A percentile compares a stretch with the other conserved stretches of the same genome.
phyloP scores from a whole-genome alignment of 257 asterid species.

The Craterostigma plantagineum region DNA sequence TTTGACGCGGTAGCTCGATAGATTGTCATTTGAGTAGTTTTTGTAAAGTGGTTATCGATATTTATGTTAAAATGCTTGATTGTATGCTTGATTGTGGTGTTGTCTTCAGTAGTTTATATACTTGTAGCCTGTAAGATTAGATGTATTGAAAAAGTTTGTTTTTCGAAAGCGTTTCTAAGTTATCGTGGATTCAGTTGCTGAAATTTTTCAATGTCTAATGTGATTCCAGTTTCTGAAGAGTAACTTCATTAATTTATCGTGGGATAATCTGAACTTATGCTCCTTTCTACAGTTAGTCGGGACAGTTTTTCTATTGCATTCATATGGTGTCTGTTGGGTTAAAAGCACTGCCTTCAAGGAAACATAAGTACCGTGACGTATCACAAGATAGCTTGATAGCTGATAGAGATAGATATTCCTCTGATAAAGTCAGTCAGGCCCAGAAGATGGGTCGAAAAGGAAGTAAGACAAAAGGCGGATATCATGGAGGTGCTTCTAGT shows the following conservation, averaged over 20 bases:
- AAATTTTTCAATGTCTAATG: too few relatives aligned
- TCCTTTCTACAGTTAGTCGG: constrained; percentile 7
- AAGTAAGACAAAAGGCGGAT: constrained; percentile 19
- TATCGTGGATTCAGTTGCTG: too few relatives aligned
- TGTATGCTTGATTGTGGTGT: background rate
- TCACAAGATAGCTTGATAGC: constrained; percentile 16
- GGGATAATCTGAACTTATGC: background rate
- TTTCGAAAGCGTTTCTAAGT: too few relatives aligned
- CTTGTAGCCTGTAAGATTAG: background rate
- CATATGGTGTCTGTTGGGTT: constrained; percentile 41
- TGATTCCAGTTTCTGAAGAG: too few relatives aligned
- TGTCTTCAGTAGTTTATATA: too few relatives aligned
- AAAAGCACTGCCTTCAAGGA: constrained; percentile 29
- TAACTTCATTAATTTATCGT: background rate
- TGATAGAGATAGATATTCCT: constrained; percentile 18
- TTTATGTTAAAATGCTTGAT: too few relatives aligned
- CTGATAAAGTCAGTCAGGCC: constrained; percentile 13
- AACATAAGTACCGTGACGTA: constrained; percentile 12
- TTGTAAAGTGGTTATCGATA: too few relatives aligned
- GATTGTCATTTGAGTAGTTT: too few relatives aligned
- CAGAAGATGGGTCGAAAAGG: constrained; percentile 48
- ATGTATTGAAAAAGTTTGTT: too few relatives aligned
- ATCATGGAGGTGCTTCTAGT: constrained; percentile 17
- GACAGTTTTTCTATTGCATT: constrained; percentile 7
- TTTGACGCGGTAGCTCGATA: too few relatives aligned